Base-by-base conservation (phyloP, 1,139 yeast species). In the Yamadazyma diospyri region DNA sequence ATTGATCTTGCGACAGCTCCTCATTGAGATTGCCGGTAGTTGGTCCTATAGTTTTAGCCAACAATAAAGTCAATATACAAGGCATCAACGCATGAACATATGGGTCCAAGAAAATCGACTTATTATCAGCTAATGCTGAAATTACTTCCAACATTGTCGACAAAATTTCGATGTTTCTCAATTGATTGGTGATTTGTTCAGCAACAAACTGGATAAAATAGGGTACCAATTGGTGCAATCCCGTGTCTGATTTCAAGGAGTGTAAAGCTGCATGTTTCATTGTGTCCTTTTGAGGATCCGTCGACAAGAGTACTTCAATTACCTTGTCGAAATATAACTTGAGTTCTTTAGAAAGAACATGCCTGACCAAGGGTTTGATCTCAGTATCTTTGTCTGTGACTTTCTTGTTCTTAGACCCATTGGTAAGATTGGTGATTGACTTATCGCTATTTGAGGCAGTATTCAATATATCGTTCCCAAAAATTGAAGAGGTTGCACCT, bases 61-160 rank as follows among this genome's bases (percentile, higher is more conserved):
- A 70, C 33, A 94, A 69, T 20, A 94, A 70, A 0, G 99, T 94
- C 45, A 94, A 69, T 23, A 92, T 81, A 43, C 97, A 86, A 15
- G 99, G 98, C 87, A 92, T 87, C 47, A 94, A 68, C 1, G 96
- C 94, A 59, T 94, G 98, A 33, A 94, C 89, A 50, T 92, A 94
- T 9, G 98, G 98, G 47, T 92, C 97, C 43, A 92, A 71, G 51
- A 89, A 92, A 29, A 94, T 80, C 16, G 95, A 82, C 36, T 80
- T 80, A 59, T 94, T 94, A 30, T 84, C 79, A 30, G 89, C 72
- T 32, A 94, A 69, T 0, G 97, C 92, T 42, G 86, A 83, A 15
- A 92, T 78, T 39, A 88, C 89, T 55, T 87, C 95, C 43, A 94
- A 66, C 89, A 92, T 88, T 7, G 95, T 85, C n/a, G 85, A 73